Base-by-base conservation (phyloP, 306 rosid species). In the Cucurbita moschata region DNA sequence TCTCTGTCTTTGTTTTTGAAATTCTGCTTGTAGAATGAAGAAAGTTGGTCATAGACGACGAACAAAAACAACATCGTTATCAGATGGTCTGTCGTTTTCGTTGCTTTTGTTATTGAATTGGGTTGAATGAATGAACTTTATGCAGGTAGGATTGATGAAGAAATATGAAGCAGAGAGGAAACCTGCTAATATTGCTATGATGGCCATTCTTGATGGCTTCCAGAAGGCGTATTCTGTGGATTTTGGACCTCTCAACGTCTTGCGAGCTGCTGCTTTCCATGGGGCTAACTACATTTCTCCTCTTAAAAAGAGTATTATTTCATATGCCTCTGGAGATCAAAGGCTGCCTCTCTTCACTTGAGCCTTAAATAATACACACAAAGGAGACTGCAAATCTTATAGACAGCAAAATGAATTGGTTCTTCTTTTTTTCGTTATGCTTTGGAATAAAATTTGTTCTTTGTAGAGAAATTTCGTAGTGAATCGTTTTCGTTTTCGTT, bases 161-260 rank as follows among this genome's bases (percentile, higher is more conserved):
- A 94, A 83, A 85, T 91, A 81, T 55, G 98, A 94, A 84, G 79
- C 83, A 12, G 98, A 90, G 84, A 86, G 95, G 77, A 87, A 88
- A 74, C 64, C 81, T 3, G 86, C 86, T 51, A 94, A 88, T 57
- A 77, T 90, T 58, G 79, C 83, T 40, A 90, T 89, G 96, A 90
- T 94, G 98, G 95, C 92, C 3, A 74, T 90, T 77, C 86, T 94
- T 72, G 98, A 90, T 18, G 87, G 97, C 61, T 81, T 90, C 77
- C 96, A 94, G 75, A 90, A 91, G 79, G 96, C 96, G 60, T 94
- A 90, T 76, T 84, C 97, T 3, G 10, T 94, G 61, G 96, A 91
- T 85, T 91, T 94, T 62, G 95, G 97, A 81, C 97, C 98, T 56
- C 74, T 91, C 9, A 91, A 94, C 74, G 14, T 87, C 67, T 73